phyloP scores from a whole-genome alignment of 2,329 filamentous ascomycete genomes.

The Colletotrichum camelliae region DNA sequence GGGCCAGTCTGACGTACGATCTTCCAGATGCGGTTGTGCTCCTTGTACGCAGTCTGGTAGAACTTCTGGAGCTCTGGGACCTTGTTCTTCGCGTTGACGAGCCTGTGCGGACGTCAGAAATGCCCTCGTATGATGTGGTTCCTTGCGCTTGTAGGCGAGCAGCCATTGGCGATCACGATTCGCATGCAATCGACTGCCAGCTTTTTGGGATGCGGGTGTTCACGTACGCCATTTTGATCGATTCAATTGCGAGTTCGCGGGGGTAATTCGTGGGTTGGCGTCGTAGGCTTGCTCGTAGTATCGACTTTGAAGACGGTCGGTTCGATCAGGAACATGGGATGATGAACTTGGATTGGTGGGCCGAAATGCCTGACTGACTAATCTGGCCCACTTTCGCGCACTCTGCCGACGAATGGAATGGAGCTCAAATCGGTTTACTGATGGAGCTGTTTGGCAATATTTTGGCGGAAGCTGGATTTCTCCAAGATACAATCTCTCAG shows the following conservation, averaged over 20 bases:
- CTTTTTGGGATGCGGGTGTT: not conserved
- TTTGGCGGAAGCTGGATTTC: not conserved
- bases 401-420: not conserved
- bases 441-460: not conserved
- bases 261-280: slow-evolving; percentile 27
- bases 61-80: slow-evolving; percentile 77
- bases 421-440: slow-evolving; percentile 9
- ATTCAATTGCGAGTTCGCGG: slow-evolving; percentile 27
- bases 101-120: slow-evolving; percentile 44
- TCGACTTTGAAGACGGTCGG: slow-evolving; percentile 32
- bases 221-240: slow-evolving; percentile 47
- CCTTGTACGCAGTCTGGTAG: slow-evolving; percentile 76
- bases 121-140: slow-evolving; percentile 16
- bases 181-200: not conserved
- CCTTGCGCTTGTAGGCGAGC: not conserved
- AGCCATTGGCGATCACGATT: slow-evolving; percentile 26
- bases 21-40: slow-evolving; percentile 74
- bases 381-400: not conserved
- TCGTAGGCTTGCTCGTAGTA: slow-evolving; percentile 18
- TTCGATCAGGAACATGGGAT: slow-evolving; percentile 16
- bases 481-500: not conserved
- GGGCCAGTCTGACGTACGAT: slow-evolving; percentile 66
- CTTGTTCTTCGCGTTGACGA: slow-evolving; percentile 77
- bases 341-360: slow-evolving; percentile 19
- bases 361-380: not conserved